Evolutionary conservation across 352 stramenopile species (phyloP), one percentile per base, ranked within the genome.

Genomic region (Blastocystis sp.): DNA sequence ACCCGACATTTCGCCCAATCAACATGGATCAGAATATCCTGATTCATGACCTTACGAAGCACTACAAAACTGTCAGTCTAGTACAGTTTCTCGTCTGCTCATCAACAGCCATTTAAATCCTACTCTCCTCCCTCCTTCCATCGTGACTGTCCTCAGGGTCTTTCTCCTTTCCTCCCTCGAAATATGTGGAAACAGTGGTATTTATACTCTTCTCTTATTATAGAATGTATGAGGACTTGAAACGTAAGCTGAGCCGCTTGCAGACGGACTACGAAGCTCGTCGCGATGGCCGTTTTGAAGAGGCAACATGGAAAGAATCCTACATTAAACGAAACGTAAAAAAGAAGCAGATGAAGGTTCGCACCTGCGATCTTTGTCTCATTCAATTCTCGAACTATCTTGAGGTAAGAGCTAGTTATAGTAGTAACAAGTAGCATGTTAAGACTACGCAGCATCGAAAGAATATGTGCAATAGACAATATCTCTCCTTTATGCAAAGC

Each of bases 361-460:
- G 73, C 29, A 68, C 50, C 47, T 84, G 73, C 39, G 73, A 84
- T 8, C 73, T 84, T 8, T 84, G 73, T 45, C 73, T n/a, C 56
- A 43, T 84, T 34, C 50, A 63, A 26, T 84, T 84, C 73, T 43
- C 59, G 11, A 84, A 84, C 73, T 84, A 84, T 34, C 18, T 66
- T 26, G 43, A 84, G 7, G 73, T 84, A 11, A 1, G 13, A 0
- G 5, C 43, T 41, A 8, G 5, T 18, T 29, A n/a, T n/a, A 34
- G 5, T 39, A 2, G 6, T 68, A n/a, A 84, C 39, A 18, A 2
- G 0, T 80, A 64, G 73, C 73, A 84, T 37, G 73, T 84, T 23
- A 9, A 18, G 1, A 66, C 73, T 15, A 18, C 73, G 4, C 50
- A 84, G 41, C 73, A 84, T 45, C 26, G 34, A 9, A n/a, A 37